A percentile compares a stretch with the other conserved stretches of the same genome.
Evolutionary conservation across 495 filamentous ascomycete species (phyloP).

Genomic region (Cryomyces minteri): DNA sequence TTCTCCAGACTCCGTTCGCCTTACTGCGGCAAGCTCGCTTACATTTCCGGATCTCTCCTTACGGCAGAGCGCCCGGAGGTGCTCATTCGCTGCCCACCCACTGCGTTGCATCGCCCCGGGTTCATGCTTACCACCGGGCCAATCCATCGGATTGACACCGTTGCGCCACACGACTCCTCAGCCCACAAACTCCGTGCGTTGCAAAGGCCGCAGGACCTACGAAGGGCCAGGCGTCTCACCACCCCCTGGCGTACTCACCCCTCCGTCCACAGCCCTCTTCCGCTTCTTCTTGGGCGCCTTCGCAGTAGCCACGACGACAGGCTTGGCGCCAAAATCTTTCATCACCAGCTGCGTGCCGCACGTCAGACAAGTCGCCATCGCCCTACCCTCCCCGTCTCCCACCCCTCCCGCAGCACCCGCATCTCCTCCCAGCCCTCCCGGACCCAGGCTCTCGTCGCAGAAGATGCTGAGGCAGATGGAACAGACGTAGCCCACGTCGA

Average conservation of each 20-base stretch:
- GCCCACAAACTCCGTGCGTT: no score
- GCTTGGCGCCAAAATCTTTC: constrained; percentile 53
- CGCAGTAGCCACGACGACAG: constrained; percentile 50
- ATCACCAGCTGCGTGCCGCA: constrained; percentile 71
- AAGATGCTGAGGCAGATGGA: constrained; percentile 75
- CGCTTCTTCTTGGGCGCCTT: constrained; percentile 58
- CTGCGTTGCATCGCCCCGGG: no score
- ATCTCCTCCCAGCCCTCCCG: no score
- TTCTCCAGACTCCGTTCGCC: no score
- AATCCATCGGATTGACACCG: no score
- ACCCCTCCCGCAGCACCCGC: constrained; percentile 18
- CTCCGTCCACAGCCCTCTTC: constrained; percentile 19
- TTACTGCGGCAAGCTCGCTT: no score
- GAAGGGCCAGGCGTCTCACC: constrained; percentile 7
- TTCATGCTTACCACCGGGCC: no score
- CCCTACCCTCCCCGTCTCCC: constrained; percentile 22
- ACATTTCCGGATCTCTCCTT: no score
- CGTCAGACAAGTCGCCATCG: constrained; percentile 46
- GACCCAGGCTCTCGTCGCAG: no score
- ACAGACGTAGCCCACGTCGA: constrained; percentile 89
- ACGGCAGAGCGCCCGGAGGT: no score
- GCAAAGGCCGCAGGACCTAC: background rate
- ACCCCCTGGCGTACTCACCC: constrained; percentile 11
- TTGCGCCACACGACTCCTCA: no score
- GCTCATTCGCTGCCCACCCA: no score